Base-by-base conservation (phyloP, 2,329 filamentous ascomycete genomes). In the Ambrosiella cleistominuta region DNA sequence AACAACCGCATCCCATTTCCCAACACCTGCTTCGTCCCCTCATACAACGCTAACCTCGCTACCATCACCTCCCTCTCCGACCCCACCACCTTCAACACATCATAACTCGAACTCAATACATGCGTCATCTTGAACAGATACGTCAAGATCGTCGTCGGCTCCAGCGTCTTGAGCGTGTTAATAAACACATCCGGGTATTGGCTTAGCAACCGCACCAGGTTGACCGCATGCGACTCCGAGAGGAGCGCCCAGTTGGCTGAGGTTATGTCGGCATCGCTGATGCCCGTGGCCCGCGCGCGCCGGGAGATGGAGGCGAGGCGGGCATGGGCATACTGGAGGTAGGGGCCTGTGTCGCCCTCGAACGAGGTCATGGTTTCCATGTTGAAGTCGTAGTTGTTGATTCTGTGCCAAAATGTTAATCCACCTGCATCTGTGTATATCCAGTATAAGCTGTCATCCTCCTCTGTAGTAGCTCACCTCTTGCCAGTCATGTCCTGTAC, bases 401-500 rank as follows among this genome's bases (percentile, higher is more conserved):
- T 78, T 65, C 80, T 76, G 57, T 44, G 15, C 6, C 11, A 36
- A 12, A 8, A 1, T 9, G 49, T 63, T 57, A 50, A 62, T 56
- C 7, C 35, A 27, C 27, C 27, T 27, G 27, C 27, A 27, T 27
- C 27, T 27, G 4, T 27, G 27, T 27, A 3, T 37, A n/a, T 54
- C 36, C 59, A 62, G 42, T 60, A 57, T 49, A 17, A 19, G 3
- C 12, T 12, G 8, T 12, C 7, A 57, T 27, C 27, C 27, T 27
- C 27, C 27, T 54, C 19, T 52, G 9, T 39, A 35, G 55, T 19
- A 54, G 44, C 62, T 56, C 37, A 63, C 62, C 62, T 81, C 80
- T 96, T 97, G 69, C 91, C 93, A 63, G 81, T 86, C 88, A 97
- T 95, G 67, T 97, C 93, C 71, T 97, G 91, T 17, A 95, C 88